Evolutionary conservation across 106 monocot species (phyloP).

Genomic region (Amphibolis antarctica): DNA sequence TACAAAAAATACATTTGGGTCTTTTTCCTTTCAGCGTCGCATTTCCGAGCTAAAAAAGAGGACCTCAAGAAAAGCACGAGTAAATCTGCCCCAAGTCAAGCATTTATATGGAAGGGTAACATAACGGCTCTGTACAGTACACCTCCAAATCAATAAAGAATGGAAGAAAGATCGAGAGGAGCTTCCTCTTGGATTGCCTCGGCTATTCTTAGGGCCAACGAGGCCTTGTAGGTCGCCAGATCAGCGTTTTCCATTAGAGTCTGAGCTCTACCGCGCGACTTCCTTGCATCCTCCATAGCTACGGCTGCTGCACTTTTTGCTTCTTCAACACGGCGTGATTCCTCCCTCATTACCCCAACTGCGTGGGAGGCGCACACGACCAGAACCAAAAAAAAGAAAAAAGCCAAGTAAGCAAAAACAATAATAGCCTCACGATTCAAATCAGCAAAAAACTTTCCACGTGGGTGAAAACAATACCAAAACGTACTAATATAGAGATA

Average conservation of each 20-base stretch:
- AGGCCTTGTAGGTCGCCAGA: conserved; percentile 41
- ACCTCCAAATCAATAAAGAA: conserved; percentile 8
- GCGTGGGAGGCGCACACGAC: background rate
- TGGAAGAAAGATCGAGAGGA: conserved; percentile 17
- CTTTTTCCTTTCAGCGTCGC: background rate
- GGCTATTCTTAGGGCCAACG: conserved; percentile 53
- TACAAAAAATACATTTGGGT: background rate
- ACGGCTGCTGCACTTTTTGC: conserved; percentile 31
- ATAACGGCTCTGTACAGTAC: conserved; percentile 1
- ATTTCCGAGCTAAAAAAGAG: conserved; percentile 4
- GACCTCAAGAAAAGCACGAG: background rate
- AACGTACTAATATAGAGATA: too few species aligned
- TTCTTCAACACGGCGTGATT: conserved; percentile 27
- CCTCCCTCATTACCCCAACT: conserved; percentile 25
- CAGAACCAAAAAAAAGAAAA: background rate
- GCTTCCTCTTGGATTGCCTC: conserved; percentile 26
- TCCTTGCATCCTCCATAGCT: conserved; percentile 30
- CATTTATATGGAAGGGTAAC: background rate
- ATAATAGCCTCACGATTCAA: background rate
- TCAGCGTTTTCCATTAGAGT: conserved; percentile 60
- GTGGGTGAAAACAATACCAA: too few species aligned
- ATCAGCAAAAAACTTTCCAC: too few species aligned
- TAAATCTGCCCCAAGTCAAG: background rate
- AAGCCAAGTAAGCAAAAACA: background rate
- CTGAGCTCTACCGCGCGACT: conserved; percentile 40